Conservation (phyloP, 2,329 filamentous ascomycete genomes). For the Xylaria sp. region DNA sequence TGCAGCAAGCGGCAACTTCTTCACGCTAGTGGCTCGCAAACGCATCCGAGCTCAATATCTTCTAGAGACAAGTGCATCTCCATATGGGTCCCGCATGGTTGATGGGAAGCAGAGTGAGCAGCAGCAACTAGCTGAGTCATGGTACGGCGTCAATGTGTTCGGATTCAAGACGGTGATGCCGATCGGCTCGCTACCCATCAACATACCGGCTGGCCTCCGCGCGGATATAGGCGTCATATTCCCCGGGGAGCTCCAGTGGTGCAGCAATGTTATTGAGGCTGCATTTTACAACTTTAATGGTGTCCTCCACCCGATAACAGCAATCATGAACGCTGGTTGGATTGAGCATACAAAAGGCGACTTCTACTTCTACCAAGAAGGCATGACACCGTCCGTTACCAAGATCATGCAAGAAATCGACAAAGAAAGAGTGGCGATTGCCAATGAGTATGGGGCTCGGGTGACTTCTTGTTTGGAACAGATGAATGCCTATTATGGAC, state of each 20-base stretch:
- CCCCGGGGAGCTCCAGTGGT: slow-evolving; percentile 24
- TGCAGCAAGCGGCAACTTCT: slow-evolving; percentile 25
- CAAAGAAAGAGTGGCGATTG: slow-evolving; percentile 22
- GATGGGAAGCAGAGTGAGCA: slow-evolving; percentile 9
- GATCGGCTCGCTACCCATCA: slow-evolving; percentile 22
- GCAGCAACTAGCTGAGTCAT: neutral
- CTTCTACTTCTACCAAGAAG: slow-evolving; percentile 28
- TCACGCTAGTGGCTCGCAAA: slow-evolving; percentile 21
- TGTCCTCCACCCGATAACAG: slow-evolving; percentile 25
- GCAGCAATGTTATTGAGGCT: slow-evolving; percentile 24
- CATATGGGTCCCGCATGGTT: slow-evolving; percentile 22
- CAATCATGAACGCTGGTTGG: slow-evolving; percentile 27
- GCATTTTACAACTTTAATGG: slow-evolving; percentile 29
- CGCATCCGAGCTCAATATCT: slow-evolving; percentile 21
- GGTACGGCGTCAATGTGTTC: slow-evolving; percentile 18
- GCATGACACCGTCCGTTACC: slow-evolving; percentile 25
- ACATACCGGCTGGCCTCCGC: slow-evolving; percentile 2
- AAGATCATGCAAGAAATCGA: slow-evolving; percentile 26
- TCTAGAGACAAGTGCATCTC: slow-evolving; percentile 25
- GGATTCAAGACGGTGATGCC: slow-evolving; percentile 24
- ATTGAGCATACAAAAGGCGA: slow-evolving; percentile 27
- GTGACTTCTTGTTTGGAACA: slow-evolving; percentile 19
- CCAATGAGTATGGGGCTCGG: slow-evolving; percentile 4
- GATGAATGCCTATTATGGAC: slow-evolving; percentile 24
- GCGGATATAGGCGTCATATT: slow-evolving; percentile 15